phyloP scores from a whole-genome alignment of 495 filamentous ascomycete genomes.

The Tirmania nivea region DNA sequence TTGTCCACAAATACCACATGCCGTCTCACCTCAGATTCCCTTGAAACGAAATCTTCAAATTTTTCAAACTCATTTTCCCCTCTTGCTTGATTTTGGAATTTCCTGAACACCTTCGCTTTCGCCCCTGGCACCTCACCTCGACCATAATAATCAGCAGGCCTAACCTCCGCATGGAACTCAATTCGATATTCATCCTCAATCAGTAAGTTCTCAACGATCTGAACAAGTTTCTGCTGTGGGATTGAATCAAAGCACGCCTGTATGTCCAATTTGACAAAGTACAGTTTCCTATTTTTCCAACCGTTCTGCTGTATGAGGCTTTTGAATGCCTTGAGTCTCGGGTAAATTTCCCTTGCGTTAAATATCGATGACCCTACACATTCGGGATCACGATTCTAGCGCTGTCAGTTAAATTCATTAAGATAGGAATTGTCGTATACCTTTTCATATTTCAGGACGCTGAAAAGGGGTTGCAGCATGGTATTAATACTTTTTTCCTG shows the following conservation, averaged over 20 bases:
- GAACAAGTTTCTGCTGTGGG: conserved; percentile 52
- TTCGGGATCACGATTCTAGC: conserved; percentile 30
- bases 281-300: conserved; percentile 25
- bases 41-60: conserved; percentile 35
- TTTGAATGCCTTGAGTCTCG: conserved; percentile 50
- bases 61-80: conserved; percentile 27
- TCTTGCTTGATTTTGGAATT: conserved; percentile 40
- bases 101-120: conserved; percentile 26
- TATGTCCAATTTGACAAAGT: conserved; percentile 85
- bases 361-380: conserved; percentile 55
- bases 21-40: conserved; percentile 18
- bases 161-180: conserved; percentile 51
- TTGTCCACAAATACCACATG: not conserved
- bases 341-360: conserved; percentile 62
- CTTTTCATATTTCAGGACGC: conserved; percentile 59
- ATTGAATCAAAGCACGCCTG: conserved; percentile 89
- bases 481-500: conserved; percentile 63
- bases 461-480: conserved; percentile 50
- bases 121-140: not conserved
- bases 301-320: conserved; percentile 18
- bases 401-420: not conserved
- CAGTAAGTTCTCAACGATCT: conserved; percentile 38
- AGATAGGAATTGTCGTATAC: conserved; percentile 14
- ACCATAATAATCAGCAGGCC: conserved; percentile 20
- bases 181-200: conserved; percentile 48